Conservation (phyloP, 768 basidiomycete genomes). For the Lentinula raphanica region DNA sequence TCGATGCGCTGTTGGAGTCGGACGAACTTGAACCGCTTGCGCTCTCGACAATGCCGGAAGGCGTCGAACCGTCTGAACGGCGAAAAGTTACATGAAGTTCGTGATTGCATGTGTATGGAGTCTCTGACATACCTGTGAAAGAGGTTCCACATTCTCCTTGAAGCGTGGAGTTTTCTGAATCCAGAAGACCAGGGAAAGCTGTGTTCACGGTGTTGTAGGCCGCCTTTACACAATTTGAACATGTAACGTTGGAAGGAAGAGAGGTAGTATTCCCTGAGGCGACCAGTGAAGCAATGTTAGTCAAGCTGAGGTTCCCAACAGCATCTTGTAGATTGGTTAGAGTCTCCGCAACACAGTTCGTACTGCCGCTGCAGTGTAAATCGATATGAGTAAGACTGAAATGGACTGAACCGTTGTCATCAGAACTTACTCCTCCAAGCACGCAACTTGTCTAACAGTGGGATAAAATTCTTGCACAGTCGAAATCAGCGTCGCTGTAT, state of each 20-base stretch:
- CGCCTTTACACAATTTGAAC: slow-evolving; percentile 50
- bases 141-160: slow-evolving; percentile 42
- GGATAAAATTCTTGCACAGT: slow-evolving; percentile 54
- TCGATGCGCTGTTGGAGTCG: not conserved
- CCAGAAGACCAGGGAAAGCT: slow-evolving; percentile 29
- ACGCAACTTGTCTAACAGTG: slow-evolving; percentile 46
- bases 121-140: slow-evolving; percentile 58
- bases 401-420: not conserved
- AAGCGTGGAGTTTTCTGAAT: slow-evolving; percentile 21
- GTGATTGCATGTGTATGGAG: too few relatives aligned
- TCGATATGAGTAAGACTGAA: not conserved
- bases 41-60: slow-evolving; percentile 30
- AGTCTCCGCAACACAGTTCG: slow-evolving; percentile 51
- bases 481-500: slow-evolving; percentile 22
- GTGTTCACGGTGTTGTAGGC: slow-evolving; percentile 38
- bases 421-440: slow-evolving; percentile 56
- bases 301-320: slow-evolving; percentile 31
- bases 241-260: slow-evolving; percentile 36
- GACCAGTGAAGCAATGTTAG: slow-evolving; percentile 19
- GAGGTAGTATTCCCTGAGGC: slow-evolving; percentile 7
- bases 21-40: slow-evolving; percentile 20
- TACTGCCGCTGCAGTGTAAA: slow-evolving; percentile 24
- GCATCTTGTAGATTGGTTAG: slow-evolving; percentile 46
- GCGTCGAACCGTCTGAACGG: slow-evolving; percentile 34
- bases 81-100: too few relatives aligned